A percentile compares a stretch with the other conserved stretches of the same genome.
Evolutionary conservation across 495 filamentous ascomycete species (phyloP).

Genomic region (Articulospora tetracladia): DNA sequence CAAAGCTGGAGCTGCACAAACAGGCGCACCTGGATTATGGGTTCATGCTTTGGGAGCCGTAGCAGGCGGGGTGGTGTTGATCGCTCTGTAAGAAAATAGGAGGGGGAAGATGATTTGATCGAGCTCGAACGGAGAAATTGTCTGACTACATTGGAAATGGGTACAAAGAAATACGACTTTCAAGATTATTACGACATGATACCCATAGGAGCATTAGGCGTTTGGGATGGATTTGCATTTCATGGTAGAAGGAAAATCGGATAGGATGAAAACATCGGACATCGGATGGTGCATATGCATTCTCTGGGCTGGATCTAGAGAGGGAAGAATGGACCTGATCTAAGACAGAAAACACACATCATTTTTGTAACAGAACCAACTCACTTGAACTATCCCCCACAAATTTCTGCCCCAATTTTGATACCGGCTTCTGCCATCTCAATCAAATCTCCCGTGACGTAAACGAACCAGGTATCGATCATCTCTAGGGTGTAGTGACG

Average conservation of each 20-base stretch:
- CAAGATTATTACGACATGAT: background rate
- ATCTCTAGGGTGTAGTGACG: no score
- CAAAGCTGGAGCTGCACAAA: background rate
- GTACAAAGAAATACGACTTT: background rate
- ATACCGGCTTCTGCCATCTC: no score
- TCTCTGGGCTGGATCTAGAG: background rate
- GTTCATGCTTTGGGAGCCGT: background rate
- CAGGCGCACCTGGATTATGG: background rate
- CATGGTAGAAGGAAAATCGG: background rate
- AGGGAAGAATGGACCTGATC: background rate
- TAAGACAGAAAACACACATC: no score
- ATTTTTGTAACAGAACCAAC: background rate
- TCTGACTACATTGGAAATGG: background rate
- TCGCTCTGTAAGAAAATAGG: background rate
- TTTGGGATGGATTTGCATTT: background rate
- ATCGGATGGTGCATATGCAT: background rate
- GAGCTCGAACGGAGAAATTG: no score
- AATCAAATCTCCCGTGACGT: no score
- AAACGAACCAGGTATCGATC: no score
- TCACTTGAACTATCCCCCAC: background rate
- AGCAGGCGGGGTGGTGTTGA: background rate
- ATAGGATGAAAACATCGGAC: background rate
- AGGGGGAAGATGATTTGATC: no score
- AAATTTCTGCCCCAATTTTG: no score
- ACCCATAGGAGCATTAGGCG: background rate